Base-by-base conservation (phyloP, 1,139 yeast species). In the Ogataea hybrid region DNA sequence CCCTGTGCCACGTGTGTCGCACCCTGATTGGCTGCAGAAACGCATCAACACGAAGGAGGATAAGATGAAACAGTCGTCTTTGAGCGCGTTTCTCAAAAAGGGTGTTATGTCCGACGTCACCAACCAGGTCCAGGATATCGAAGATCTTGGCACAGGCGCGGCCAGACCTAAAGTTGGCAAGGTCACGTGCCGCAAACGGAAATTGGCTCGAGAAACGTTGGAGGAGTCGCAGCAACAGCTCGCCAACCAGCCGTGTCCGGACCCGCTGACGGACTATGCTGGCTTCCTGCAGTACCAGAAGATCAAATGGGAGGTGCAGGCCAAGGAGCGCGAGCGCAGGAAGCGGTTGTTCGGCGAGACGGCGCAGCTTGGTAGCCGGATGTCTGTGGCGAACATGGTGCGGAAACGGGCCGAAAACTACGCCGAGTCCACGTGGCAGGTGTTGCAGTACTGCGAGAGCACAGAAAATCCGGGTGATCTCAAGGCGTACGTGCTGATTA, bases 1-100 rank as follows among this genome's bases (percentile, higher is more conserved):
- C 57, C 99, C 99, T 0, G 97, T 94, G 36, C 97, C 97, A 2
- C 71, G 97, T 52, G 90, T 94, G 9, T 78, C 79, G 6, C 97
- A 92, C 58, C 99, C 99, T 0, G 95, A 85, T 28, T 94, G 99
- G 99, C 71, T 94, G 40, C 76, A 74, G 49, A 81, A 74, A 54
- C 75, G 75, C 48, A 79, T 92, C 43, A 70, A 73, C 4, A 64
- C 64, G 8, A 74, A 72, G 46, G 79, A 77, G 46, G 94, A 86
- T 58, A 77, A 77, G 42, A 73, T 77, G 54, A 87, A 87, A 57
- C 97, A 92, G 62, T 70, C 79, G 2, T 75, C 80, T 0, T 68
- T 92, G 35, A 64, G 73, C 1, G 64, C 67, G 1, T 89, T 88
- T 58, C 83, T 87, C 51, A 67, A 68, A 25, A 59, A 75, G 15